Conservation (phyloP, 495 filamentous ascomycete genomes). For the Penicillium pancosmium region DNA sequence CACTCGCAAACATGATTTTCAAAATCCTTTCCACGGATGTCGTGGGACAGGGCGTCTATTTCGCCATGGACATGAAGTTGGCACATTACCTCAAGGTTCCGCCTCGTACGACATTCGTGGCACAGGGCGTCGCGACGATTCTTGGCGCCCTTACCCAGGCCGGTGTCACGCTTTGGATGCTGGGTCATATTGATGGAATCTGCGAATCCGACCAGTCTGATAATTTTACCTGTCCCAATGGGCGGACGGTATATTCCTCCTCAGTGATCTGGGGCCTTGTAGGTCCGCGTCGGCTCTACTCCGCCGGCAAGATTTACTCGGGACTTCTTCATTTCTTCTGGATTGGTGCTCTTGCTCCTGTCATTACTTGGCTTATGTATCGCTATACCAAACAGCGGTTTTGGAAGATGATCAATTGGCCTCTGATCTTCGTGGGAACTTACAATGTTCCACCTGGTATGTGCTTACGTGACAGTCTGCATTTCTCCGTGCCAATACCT, state of each 20-base stretch:
- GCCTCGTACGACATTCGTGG: constrained; percentile 40
- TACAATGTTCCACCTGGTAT: constrained; percentile 42
- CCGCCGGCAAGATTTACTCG: constrained; percentile 25
- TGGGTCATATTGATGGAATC: constrained; percentile 42
- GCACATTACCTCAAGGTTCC: constrained; percentile 48
- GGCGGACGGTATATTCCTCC: constrained; percentile 44
- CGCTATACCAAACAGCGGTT: constrained; percentile 38
- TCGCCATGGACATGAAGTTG: constrained; percentile 47
- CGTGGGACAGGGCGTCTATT: constrained; percentile 35
- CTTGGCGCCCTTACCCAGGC: constrained; percentile 42
- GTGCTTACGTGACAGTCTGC: neutral
- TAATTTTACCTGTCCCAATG: constrained; percentile 46
- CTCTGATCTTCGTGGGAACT: constrained; percentile 49
- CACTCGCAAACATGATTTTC: constrained; percentile 42
- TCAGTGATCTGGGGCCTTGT: constrained; percentile 46
- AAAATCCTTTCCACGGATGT: constrained; percentile 27
- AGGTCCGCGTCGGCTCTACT: constrained; percentile 36
- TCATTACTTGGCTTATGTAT: constrained; percentile 33
- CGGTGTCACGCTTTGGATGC: constrained; percentile 45
- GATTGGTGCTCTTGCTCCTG: constrained; percentile 40
- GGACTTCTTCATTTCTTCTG: constrained; percentile 38
- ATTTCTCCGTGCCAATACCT: neutral
- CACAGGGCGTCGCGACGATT: constrained; percentile 43
- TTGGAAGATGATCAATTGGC: constrained; percentile 48
- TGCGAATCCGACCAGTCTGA: constrained; percentile 35